phyloP scores from a whole-genome alignment of 2,329 filamentous ascomycete species.

The Pseudocercospora pini-densiflorae region DNA sequence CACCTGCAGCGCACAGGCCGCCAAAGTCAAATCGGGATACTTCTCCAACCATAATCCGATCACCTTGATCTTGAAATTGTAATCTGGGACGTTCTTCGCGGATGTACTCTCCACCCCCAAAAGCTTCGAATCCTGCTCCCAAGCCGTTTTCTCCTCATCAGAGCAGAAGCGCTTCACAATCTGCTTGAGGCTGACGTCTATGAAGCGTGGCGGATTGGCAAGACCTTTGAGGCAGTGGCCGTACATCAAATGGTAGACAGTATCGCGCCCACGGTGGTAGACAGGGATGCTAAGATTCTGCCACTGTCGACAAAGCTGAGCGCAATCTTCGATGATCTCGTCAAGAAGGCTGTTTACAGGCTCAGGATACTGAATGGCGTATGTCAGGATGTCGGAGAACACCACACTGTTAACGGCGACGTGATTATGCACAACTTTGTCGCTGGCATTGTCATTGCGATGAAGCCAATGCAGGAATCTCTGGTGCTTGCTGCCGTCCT shows the following conservation, averaged over 20 bases:
- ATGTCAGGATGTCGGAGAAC: not conserved
- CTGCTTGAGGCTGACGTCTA: not conserved
- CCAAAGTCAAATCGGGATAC: not conserved
- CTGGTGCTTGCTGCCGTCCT: not conserved
- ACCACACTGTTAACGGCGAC: not conserved
- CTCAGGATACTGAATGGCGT: not conserved
- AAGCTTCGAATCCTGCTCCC: not conserved
- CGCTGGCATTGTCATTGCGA: not conserved
- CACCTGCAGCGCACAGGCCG: not conserved
- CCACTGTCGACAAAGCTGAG: not conserved
- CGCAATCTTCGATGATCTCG: not conserved
- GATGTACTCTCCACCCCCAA: not conserved
- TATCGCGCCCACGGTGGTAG: not conserved
- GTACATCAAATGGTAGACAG: not conserved
- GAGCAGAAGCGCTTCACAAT: not conserved
- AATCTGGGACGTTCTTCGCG: not conserved
- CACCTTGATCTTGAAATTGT: not conserved
- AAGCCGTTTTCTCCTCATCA: not conserved
- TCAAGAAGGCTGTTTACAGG: not conserved
- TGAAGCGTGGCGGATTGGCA: not conserved
- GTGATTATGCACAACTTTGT: not conserved
- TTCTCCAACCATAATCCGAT: not conserved
- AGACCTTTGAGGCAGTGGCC: not conserved
- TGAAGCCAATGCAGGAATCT: not conserved
- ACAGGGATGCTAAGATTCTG: not conserved